Evolutionary conservation across 768 basidiomycete species (phyloP), one percentile per base, ranked within the genome.

Genomic region (Saitozyma podzolica): DNA sequence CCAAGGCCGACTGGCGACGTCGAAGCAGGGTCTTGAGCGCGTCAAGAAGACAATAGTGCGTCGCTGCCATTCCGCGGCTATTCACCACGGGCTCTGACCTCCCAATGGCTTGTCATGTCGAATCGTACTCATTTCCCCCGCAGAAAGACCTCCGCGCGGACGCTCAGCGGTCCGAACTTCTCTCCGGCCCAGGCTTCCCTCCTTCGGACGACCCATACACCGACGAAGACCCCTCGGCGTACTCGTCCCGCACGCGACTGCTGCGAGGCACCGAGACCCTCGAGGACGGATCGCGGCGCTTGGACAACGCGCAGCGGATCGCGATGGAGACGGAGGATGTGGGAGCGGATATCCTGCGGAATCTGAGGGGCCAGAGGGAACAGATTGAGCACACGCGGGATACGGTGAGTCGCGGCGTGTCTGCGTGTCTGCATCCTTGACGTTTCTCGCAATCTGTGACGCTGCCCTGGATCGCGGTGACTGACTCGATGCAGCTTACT

Each of bases 261-360:
- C 83, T 98, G 45, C 83, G 87, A 0, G 91, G 91, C 1, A 92
- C 89, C 0, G 78, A 87, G 54, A 81, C 88, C 52, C 82, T 99
- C 39, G 88, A 90, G 68, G 91, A 96, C 69, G 93, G 95, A 2
- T 50, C 54, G 2, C 85, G 88, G 64, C 84, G 96, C 47, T 80
- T 99, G 57, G 88, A 92, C 67, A 93, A 97, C 63, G 90, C 89
- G 17, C 93, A 96, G 62, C 85, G 92, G 20, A 85, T 98, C 47
- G 95, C 95, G 9, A 81, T 99, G 40, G 95, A 99, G 83, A 97
- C 96, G 11, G 96, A 98, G 81, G 88, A 90, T 74, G 88, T 97
- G 50, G 96, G 96, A 9, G 88, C 92, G 10, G 92, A 92, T 70
- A 97, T 99, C 68, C 77, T 99, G 67, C 79, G 87, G 76, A 92